phyloP scores from a whole-genome alignment of 768 basidiomycete genomes.

The Hygrocybe punicea region DNA sequence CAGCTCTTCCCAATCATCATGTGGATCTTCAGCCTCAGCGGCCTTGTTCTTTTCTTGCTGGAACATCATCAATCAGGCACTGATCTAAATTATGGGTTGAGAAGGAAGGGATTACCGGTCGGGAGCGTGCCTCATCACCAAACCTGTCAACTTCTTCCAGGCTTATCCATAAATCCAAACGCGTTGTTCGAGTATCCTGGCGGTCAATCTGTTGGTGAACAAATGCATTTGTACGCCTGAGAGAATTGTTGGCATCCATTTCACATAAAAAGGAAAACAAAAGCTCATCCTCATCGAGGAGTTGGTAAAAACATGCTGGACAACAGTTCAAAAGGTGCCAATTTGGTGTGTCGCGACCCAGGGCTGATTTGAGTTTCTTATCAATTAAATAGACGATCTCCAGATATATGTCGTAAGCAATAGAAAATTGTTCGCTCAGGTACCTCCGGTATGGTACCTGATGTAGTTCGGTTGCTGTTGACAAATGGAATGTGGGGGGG shows the following conservation, averaged over 20 bases:
- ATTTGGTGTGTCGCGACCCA: conserved; percentile 20
- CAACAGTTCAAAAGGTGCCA: conserved; percentile 28
- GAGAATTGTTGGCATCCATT: too few relatives aligned
- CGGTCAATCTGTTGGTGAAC: conserved; percentile 4
- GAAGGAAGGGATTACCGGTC: not conserved
- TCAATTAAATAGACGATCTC: conserved; percentile 10
- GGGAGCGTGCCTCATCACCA: conserved; percentile 13
- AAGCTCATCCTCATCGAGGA: not conserved
- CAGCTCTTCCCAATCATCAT: conserved; percentile 4
- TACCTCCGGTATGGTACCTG: conserved; percentile 13
- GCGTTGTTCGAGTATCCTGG: conserved; percentile 3
- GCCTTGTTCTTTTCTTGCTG: too few relatives aligned
- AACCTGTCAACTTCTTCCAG: conserved; percentile 11
- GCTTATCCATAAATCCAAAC: conserved; percentile 8
- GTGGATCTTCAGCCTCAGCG: not conserved
- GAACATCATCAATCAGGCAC: not conserved
- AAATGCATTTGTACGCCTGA: not conserved
- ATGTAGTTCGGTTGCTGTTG: not conserved
- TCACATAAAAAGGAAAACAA: not conserved
- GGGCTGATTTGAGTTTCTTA: conserved; percentile 11
- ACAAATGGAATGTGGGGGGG: not conserved
- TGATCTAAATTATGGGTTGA: not conserved
- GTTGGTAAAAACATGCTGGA: conserved; percentile 27
- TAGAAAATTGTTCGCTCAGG: conserved; percentile 21
- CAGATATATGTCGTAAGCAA: conserved; percentile 26